A percentile compares a stretch with the other conserved stretches of the same genome.
Conservation (phyloP, 495 filamentous ascomycete species). For the Penicillium daleae region DNA sequence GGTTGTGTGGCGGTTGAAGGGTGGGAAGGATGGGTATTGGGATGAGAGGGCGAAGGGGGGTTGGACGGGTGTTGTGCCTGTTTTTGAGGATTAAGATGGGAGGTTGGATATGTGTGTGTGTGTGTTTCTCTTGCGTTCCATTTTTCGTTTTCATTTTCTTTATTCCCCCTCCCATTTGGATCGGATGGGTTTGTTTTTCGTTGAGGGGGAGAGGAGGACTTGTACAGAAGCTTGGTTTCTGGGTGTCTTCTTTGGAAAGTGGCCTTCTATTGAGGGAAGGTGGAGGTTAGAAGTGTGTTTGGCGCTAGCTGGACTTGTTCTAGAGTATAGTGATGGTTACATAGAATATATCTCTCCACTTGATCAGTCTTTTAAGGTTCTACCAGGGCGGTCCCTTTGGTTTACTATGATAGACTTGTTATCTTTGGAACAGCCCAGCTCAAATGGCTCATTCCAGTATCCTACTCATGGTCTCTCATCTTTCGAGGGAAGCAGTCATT, state of each 20-base stretch:
- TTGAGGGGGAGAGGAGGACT: background rate
- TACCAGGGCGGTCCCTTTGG: too few species aligned
- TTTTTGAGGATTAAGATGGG: slow-evolving; percentile 59
- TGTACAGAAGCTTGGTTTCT: background rate
- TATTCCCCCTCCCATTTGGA: background rate
- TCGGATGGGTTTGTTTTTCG: background rate
- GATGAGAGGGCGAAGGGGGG: slow-evolving; percentile 71
- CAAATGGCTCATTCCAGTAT: too few species aligned
- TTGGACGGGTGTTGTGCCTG: slow-evolving; percentile 72
- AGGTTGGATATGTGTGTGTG: background rate
- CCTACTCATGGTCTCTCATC: too few species aligned
- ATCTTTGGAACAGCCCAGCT: too few species aligned
- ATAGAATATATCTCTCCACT: slow-evolving; percentile 5
- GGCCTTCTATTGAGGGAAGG: background rate
- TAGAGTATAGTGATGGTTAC: background rate
- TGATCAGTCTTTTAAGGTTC: too few species aligned
- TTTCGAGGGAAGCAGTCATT: too few species aligned
- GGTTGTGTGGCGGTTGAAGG: slow-evolving; percentile 79
- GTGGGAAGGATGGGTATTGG: slow-evolving; percentile 88
- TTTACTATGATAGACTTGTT: too few species aligned
- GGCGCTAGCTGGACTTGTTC: background rate
- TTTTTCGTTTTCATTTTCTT: background rate
- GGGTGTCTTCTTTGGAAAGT: background rate
- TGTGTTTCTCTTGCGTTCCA: too few species aligned
- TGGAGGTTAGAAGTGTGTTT: background rate